Conservation (phyloP, 768 basidiomycete genomes). For the Hortiboletus campestris region DNA sequence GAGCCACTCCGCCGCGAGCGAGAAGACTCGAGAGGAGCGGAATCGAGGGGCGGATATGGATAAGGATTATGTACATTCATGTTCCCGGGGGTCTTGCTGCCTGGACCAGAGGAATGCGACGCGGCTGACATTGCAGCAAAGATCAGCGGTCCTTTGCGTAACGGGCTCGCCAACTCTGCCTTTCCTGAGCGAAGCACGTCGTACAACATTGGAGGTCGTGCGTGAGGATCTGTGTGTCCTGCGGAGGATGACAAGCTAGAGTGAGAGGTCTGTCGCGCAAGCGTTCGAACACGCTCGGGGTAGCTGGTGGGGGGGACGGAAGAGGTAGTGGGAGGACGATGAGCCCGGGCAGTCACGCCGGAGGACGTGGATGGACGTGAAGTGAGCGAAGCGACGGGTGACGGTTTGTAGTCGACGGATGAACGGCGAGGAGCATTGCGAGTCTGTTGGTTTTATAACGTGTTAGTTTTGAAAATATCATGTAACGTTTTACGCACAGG, state of each 20-base stretch:
- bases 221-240: background rate
- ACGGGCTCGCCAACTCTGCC: constrained; percentile 13
- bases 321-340: constrained; percentile 9
- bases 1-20: constrained; percentile 1
- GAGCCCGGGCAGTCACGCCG: background rate
- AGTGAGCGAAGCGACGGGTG: background rate
- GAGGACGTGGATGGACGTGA: constrained; percentile 13
- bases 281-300: constrained; percentile 8
- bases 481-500: constrained; percentile 22
- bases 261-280: constrained; percentile 6
- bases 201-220: constrained; percentile 15
- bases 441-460: constrained; percentile 22
- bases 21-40: constrained; percentile 5
- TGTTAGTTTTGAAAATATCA: constrained; percentile 15
- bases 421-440: background rate
- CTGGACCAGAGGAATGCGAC: constrained; percentile 14
- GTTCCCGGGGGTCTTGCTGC: constrained; percentile 1
- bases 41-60: constrained; percentile 31
- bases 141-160: constrained; percentile 57
- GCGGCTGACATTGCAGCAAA: constrained; percentile 55
- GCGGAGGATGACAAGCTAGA: constrained; percentile 1
- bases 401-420: background rate
- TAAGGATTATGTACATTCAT: constrained; percentile 12
- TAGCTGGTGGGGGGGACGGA: constrained; percentile 24
- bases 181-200: constrained; percentile 23